Base-by-base conservation (phyloP, 1,284 basidiomycete genomes). In the Sphaerobolus stellatus region DNA sequence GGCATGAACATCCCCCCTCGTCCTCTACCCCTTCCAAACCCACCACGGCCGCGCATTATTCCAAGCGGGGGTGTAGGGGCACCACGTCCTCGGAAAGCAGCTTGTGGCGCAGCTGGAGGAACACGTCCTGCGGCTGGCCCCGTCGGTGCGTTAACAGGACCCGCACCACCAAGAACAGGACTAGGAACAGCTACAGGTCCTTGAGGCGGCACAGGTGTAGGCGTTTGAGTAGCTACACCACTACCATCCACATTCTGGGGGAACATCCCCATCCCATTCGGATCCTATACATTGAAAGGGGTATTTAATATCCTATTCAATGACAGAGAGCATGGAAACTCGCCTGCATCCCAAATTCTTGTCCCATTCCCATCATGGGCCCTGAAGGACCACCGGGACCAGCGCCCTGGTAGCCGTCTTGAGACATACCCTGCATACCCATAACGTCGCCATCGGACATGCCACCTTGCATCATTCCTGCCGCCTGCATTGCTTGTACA, bases 281-380 rank as follows among this genome's bases (percentile, higher is more conserved):
- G 65, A 28, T 72, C 72, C 70, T 72, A 59, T 54, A 56, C 33
- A 27, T 31, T 28, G 24, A 27, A 13, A 36, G 18, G 52, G 14
- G 34, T 18, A n/a, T 18, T 14, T 28, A 22, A 29, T 22, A 48
- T 59, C 36, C 36, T 51, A 18, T 13, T 20, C 43, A 20, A 30
- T 29, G 27, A 41, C 29, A 33, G 48, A 47, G 25, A 20, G 29
- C 20, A 18, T 8, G 27, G 44, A n/a, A 34, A 58, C 73, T 62
- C 65, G 85, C 86, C 83, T 86, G 85, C 67, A 72, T 70, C 25
- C 52, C 62, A 56, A 67, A 71, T 20, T 71, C 71, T n/a, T 61
- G 63, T 24, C 54, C 51, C 54, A 59, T 56, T 27, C 66, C 67
- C 64, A 69, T 69, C 67, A 69, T 71, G 61, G 66, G 64, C 25